Conservation (phyloP, 2,329 filamentous ascomycete species). For the Macrophomina tecta region DNA sequence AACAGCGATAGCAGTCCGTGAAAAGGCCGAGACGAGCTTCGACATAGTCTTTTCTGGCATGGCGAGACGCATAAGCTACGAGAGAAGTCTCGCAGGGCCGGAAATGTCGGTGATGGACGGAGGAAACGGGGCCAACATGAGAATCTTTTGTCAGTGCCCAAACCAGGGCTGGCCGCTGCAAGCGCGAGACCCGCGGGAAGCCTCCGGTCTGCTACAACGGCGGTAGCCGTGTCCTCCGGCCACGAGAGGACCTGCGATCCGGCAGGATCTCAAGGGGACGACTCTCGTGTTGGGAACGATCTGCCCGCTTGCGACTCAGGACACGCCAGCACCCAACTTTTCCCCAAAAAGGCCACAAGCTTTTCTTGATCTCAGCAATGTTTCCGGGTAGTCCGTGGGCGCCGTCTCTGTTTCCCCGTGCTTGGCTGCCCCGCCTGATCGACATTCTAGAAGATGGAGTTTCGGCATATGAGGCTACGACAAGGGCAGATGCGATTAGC, state of each 20-base stretch:
- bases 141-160: neutral
- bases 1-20: neutral
- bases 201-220: neutral
- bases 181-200: neutral
- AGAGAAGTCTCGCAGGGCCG: neutral
- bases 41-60: neutral
- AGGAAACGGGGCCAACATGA: neutral
- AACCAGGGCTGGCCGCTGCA: neutral
- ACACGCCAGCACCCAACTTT: neutral
- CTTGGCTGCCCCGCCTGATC: constrained; percentile 1
- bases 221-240: neutral
- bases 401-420: constrained; percentile 6
- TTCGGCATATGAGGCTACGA: neutral
- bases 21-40: neutral
- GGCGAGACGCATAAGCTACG: neutral
- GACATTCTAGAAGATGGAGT: constrained; percentile 2
- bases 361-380: constrained; percentile 2
- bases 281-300: constrained; percentile 11
- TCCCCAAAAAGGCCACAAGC: constrained; percentile 9
- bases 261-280: neutral
- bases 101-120: neutral
- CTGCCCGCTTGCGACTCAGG: constrained; percentile 24
- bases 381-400: constrained; percentile 13
- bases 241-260: neutral
- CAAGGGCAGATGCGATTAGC: neutral